Conservation (phyloP, 768 basidiomycete genomes). For the Astraeus odoratus region DNA sequence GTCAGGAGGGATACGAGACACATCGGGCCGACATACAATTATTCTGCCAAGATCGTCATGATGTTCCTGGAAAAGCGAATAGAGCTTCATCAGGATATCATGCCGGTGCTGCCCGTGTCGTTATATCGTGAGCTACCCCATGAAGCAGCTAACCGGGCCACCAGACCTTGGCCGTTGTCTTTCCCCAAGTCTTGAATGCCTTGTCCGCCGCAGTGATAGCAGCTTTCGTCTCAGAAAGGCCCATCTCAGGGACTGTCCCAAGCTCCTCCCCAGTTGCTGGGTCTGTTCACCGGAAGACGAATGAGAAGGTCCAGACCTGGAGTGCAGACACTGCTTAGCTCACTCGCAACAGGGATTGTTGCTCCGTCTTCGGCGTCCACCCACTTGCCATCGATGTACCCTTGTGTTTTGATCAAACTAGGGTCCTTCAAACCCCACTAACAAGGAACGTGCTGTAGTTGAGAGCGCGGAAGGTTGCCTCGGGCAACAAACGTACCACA, state of each 20-base stretch:
- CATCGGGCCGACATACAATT: conserved; percentile 47
- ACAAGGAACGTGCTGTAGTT: not conserved
- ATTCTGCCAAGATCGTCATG: conserved; percentile 82
- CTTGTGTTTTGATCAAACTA: conserved; percentile 67
- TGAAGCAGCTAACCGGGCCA: not conserved
- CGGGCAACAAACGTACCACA: conserved; percentile 32
- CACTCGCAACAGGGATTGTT: conserved; percentile 72
- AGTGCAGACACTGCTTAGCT: conserved; percentile 22
- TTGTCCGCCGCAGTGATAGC: conserved; percentile 78
- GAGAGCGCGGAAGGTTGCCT: not conserved
- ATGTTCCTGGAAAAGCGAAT: conserved; percentile 72
- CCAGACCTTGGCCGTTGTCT: conserved; percentile 77
- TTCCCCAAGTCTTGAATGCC: conserved; percentile 82
- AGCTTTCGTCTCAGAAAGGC: conserved; percentile 69
- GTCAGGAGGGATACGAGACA: conserved; percentile 1
- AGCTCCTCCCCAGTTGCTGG: conserved; percentile 81
- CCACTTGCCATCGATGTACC: conserved; percentile 82
- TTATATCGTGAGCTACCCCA: not conserved
- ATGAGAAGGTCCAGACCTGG: not conserved
- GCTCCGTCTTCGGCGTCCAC: conserved; percentile 69
- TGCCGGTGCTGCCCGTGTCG: conserved; percentile 55
- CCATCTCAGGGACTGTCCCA: conserved; percentile 88
- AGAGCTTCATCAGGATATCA: conserved; percentile 76
- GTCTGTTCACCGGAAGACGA: conserved; percentile 41
- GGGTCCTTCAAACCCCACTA: conserved; percentile 77